phyloP scores from a whole-genome alignment of 1,284 basidiomycete genomes.

The Erythrobasidium hasegawianum region DNA sequence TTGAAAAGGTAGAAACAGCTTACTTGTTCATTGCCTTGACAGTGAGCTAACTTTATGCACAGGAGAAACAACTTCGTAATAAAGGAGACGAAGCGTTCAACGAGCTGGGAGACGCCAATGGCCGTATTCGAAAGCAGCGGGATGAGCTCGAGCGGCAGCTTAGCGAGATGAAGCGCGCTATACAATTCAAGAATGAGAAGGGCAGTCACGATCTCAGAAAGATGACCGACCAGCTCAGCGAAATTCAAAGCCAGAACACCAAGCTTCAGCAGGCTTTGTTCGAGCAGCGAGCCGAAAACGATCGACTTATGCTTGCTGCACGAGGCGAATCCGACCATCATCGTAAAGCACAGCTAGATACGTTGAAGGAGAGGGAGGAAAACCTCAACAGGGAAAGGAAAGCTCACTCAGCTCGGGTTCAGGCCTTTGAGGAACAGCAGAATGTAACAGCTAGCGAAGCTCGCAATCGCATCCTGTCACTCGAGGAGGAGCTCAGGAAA shows the following conservation, averaged over 20 bases:
- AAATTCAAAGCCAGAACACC: neutral
- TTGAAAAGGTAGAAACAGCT: neutral
- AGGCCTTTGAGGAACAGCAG: neutral
- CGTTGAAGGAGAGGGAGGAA: neutral
- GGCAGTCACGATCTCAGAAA: neutral
- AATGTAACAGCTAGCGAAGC: neutral
- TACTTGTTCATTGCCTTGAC: neutral
- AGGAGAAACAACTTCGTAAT: neutral
- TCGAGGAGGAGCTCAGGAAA: neutral
- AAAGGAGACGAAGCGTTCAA: neutral
- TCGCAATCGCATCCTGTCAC: neutral
- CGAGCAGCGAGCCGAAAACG: neutral
- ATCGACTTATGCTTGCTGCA: neutral
- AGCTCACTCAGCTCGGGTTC: slow-evolving; percentile 8
- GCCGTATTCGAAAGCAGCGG: neutral
- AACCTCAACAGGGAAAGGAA: neutral
- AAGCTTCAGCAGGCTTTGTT: neutral
- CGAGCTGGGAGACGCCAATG: slow-evolving; percentile 6
- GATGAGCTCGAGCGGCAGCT: slow-evolving; percentile 5
- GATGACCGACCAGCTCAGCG: neutral
- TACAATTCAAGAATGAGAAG: neutral
- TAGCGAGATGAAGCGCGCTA: neutral
- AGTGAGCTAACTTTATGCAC: neutral
- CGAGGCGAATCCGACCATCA: neutral
- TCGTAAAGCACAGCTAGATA: slow-evolving; percentile 1